Evolutionary conservation across 2,329 filamentous ascomycete genomes (phyloP).

Genomic region (Apiospora rasikravindrae): DNA sequence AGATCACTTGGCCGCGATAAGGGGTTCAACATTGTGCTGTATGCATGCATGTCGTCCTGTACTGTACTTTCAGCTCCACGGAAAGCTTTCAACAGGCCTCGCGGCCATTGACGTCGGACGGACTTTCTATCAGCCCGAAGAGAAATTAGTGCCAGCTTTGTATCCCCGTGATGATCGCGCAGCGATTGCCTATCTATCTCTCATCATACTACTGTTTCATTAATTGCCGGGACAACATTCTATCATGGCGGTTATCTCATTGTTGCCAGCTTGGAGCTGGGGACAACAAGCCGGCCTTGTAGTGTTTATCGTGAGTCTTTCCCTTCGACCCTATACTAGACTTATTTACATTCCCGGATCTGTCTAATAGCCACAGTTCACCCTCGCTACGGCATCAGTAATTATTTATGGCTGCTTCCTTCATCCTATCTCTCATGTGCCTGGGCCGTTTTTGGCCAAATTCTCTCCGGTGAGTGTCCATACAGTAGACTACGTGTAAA

Average conservation of each 20-base stretch:
- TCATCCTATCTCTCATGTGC: neutral
- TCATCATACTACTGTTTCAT: neutral
- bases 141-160: neutral
- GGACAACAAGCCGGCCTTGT: neutral
- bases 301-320: neutral
- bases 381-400: neutral
- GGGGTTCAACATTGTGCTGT: no score
- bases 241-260: neutral
- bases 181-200: neutral
- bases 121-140: neutral
- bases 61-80: no score
- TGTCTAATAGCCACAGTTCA: neutral
- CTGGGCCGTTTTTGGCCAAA: neutral
- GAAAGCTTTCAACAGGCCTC: no score
- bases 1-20: no score
- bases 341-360: neutral
- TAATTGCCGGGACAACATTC: neutral
- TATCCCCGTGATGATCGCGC: neutral
- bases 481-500: neutral
- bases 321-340: neutral
- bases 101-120: no score
- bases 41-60: no score
- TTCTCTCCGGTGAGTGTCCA: neutral
- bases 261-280: neutral
- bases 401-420: neutral